Evolutionary conservation across 2,329 filamentous ascomycete species (phyloP).

Genomic region (Scleromitrula shiraiana): DNA sequence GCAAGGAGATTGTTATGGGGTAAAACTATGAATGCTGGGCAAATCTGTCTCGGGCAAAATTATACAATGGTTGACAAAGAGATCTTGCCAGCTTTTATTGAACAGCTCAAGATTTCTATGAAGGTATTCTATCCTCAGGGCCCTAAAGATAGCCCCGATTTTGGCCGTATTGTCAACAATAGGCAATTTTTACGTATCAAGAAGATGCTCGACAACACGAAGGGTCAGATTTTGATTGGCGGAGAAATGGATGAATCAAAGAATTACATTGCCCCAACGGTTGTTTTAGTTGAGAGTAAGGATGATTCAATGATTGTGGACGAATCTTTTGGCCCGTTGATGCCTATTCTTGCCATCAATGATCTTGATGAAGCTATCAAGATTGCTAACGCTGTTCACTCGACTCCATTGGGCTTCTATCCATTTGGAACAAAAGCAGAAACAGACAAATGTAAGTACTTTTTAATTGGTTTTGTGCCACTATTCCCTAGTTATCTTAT

Average conservation of each 20-base stretch:
- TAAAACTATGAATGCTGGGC: constrained; percentile 79
- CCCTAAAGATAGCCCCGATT: constrained; percentile 68
- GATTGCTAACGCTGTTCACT: constrained; percentile 71
- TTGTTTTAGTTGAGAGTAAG: constrained; percentile 70
- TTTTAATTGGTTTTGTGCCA: no score
- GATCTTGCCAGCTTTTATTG: constrained; percentile 63
- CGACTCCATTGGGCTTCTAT: constrained; percentile 77
- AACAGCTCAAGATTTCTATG: constrained; percentile 62
- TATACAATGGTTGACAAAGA: constrained; percentile 78
- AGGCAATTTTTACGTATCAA: constrained; percentile 76
- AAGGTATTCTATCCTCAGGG: constrained; percentile 80
- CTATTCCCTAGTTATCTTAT: no score
- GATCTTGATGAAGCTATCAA: constrained; percentile 78
- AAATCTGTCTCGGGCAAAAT: constrained; percentile 90
- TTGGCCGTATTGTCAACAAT: constrained; percentile 71
- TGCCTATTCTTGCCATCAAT: constrained; percentile 71
- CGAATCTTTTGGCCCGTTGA: constrained; percentile 90
- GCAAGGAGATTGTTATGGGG: constrained; percentile 82
- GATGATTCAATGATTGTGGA: constrained; percentile 73
- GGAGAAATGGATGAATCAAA: constrained; percentile 73
- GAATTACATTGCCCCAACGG: constrained; percentile 83
- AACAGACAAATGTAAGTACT: constrained; percentile 56
- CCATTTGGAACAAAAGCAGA: constrained; percentile 78
- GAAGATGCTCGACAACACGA: constrained; percentile 77
- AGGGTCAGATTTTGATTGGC: constrained; percentile 79